Base-by-base conservation (phyloP, 768 basidiomycete genomes). In the Coprinopsis marcescibilis region DNA sequence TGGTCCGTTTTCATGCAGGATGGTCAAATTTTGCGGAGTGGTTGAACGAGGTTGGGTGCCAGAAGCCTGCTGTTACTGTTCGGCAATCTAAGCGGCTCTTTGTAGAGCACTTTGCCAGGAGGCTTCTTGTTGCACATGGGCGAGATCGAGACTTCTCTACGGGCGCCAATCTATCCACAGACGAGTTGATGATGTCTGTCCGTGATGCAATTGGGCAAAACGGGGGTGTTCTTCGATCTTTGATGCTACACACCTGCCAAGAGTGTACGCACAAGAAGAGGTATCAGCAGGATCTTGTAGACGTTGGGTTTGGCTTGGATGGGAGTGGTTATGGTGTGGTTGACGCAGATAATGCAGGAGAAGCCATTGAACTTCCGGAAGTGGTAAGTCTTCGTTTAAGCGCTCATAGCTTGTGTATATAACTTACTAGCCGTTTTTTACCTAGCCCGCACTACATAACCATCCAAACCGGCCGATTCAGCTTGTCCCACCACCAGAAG, bases 1-100 rank as follows among this genome's bases (percentile, higher is more conserved):
- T 61, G 20, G 41, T 55, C 10, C 41, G 55, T 0, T 60, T 60
- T 37, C 58, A 59, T 25, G 46, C 55, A n/a, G 60, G 61, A n/a
- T 63, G 60, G 58, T 58, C 60, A 0, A 61, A 60, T 43, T 63
- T 60, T 46, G 52, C 63, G 3, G 47, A 55, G 1, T 62, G 52
- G 49, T 20, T 63, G 13, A 65, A 65, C 37, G 58, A 57, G 13
- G 49, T 43, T n/a, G 14, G 21, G 14, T 7, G 6, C 3, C 1
- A 10, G n/a, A 33, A 45, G 8, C 30, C 34, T 26, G 33, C 48
- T 36, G 36, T 57, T 33, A 61, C 60, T 1, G 36, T 41, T 10
- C 53, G 54, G 8, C 63, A 63, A 34, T 56, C 58, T 1, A 52
- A 60, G 37, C 49, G 57, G 13, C 51, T 64, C 6, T 64, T 62